Conservation (phyloP, 1,139 yeast species). For the Hanseniaspora sp. region DNA sequence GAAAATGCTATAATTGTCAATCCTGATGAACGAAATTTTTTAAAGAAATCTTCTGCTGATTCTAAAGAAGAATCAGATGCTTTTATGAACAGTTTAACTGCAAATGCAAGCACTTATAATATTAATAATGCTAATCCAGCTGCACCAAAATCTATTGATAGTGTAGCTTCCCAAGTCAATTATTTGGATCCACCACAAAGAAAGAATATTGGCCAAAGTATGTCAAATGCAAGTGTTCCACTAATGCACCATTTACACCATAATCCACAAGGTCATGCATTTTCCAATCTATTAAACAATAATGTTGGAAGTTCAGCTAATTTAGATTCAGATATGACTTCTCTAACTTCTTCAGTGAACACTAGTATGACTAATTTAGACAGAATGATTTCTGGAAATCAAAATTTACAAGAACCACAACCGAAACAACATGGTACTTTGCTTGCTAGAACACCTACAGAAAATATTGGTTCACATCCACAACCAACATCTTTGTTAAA, state of each 20-base stretch:
- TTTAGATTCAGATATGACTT: conserved; percentile 8
- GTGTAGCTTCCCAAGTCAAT: conserved; percentile 13
- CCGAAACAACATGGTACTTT: neutral
- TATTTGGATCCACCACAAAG: neutral
- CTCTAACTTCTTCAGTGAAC: conserved; percentile 9
- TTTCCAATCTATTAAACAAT: conserved; percentile 5
- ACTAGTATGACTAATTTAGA: conserved; percentile 10
- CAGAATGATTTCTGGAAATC: neutral
- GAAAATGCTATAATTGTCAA: conserved; percentile 11
- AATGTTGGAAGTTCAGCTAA: conserved; percentile 5
- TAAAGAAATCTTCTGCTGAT: neutral
- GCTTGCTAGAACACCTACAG: neutral
- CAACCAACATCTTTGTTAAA: conserved; percentile 14
- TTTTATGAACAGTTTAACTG: conserved; percentile 28
- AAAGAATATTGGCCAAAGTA: neutral
- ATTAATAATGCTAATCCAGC: conserved; percentile 19
- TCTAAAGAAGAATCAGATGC: conserved; percentile 20
- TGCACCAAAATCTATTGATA: conserved; percentile 21
- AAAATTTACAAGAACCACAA: conserved; percentile 1
- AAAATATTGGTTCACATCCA: neutral
- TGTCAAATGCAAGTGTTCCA: neutral
- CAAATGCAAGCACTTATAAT: conserved; percentile 22
- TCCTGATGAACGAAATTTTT: conserved; percentile 1
- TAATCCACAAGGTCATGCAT: neutral
- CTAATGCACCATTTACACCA: neutral